Base-by-base conservation (phyloP, 1,139 yeast genomes). In the Suhomyces guaymorum region DNA sequence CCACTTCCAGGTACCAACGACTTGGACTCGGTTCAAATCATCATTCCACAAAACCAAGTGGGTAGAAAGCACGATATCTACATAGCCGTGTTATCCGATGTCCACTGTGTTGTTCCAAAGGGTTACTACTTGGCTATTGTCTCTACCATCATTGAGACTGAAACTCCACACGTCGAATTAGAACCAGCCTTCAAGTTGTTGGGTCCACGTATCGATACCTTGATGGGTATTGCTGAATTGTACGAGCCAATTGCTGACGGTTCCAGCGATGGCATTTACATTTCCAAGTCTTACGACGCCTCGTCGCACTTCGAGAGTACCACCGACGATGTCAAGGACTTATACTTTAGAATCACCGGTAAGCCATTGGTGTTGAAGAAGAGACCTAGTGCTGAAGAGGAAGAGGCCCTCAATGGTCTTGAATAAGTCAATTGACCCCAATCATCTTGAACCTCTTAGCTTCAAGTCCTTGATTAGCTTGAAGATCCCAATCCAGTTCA, bases 21-120 rank as follows among this genome's bases (percentile, higher is more conserved):
- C 52, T 80, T 85, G 41, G 97, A 89, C 61, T 89, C 97, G 5
- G 76, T 88, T 37, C 99, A 92, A 66, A 82, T 92, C 51, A 87
- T 92, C 57, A 88, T 92, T 45, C 97, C 98, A 16, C 98, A 94
- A 64, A 89, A 89, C 63, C 98, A 94, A 63, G 88, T 89, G 38
- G 84, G 81, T 45, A 82, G 99, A 54, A 86, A 88, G 65, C 86
- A 89, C 59, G 98, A 92, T 60, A 92, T 92, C 48, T 92, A 94
- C 63, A 78, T 94, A 52, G 97, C 98, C 2, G 84, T 87, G 27
- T 76, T 94, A 39, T 89, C 97, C 4, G 80, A 86, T 42, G 83
- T 88, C 28, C 98, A 94, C 63, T 85, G 88, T 57, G 97, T 92
- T 37, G 83, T 90, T 43, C 84, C 96, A 42, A 82, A 82, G 63